Percentiles rank a stretch among this genome's conserved stretches.
phyloP scores from a whole-genome alignment of 2,329 filamentous ascomycete species.

The Alternaria rosae region DNA sequence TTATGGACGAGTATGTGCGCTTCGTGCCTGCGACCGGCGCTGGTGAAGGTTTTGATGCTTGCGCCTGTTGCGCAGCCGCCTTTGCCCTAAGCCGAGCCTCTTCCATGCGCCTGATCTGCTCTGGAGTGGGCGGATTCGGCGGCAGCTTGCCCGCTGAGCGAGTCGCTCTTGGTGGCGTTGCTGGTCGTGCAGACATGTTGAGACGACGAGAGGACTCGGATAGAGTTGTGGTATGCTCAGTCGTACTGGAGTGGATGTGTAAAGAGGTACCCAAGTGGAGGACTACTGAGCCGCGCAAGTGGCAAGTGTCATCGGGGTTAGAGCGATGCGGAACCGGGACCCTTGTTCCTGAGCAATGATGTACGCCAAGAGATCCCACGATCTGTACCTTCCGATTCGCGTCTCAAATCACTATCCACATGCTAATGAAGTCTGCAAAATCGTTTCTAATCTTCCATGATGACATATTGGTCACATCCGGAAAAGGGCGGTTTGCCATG shows the following conservation, averaged over 20 bases:
- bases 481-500: constrained; percentile 30
- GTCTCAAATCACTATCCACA: constrained; percentile 16
- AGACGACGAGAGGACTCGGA: neutral
- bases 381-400: constrained; percentile 19
- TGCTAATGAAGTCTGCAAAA: constrained; percentile 5
- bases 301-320: constrained; percentile 19
- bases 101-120: constrained; percentile 72
- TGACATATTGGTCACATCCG: neutral
- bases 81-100: constrained; percentile 88
- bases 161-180: constrained; percentile 57
- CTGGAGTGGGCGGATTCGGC: constrained; percentile 63
- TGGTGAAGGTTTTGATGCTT: constrained; percentile 32
- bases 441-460: neutral
- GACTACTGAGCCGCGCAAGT: constrained; percentile 9
- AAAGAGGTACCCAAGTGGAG: neutral
- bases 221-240: neutral
- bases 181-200: constrained; percentile 52
- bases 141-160: constrained; percentile 51
- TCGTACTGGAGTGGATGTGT: neutral
- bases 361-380: constrained; percentile 38
- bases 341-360: constrained; percentile 40
- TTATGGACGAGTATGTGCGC: constrained; percentile 72
- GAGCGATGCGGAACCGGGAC: constrained; percentile 20
- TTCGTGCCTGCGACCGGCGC: constrained; percentile 67
- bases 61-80: constrained; percentile 67